Evolutionary conservation across 345 rosid genomes (phyloP).

Genomic region (Euphorbia peplus): DNA sequence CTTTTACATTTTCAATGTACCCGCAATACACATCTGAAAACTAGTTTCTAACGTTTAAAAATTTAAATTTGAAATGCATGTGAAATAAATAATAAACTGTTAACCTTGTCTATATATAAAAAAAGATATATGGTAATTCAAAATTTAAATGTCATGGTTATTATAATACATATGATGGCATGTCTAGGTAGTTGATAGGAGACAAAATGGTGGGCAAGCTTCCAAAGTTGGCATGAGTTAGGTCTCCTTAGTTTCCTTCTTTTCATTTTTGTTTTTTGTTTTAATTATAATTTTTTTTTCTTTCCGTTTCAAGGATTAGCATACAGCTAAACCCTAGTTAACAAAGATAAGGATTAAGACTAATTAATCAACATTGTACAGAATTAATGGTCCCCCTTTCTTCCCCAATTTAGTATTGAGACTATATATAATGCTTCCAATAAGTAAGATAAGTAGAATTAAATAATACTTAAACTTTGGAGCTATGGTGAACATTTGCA

Average conservation of each 20-base stretch:
- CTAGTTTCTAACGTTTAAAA: too few relatives aligned
- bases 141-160: too few relatives aligned
- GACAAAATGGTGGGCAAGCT: slow-evolving; percentile 25
- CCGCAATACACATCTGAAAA: too few relatives aligned
- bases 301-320: background rate
- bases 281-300: background rate
- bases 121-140: too few relatives aligned
- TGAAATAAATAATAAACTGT: too few relatives aligned
- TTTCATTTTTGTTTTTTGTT: slow-evolving; percentile 6
- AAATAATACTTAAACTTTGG: slow-evolving; percentile 27
- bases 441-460: slow-evolving; percentile 24
- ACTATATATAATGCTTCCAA: slow-evolving; percentile 38
- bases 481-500: slow-evolving; percentile 41
- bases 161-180: too few relatives aligned
- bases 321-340: slow-evolving; percentile 17
- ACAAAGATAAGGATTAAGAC: slow-evolving; percentile 8
- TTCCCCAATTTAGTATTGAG: background rate
- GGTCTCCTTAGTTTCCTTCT: slow-evolving; percentile 1
- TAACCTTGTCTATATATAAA: too few relatives aligned
- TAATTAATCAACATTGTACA: slow-evolving; percentile 19
- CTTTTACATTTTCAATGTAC: too few relatives aligned
- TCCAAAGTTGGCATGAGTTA: slow-evolving; percentile 25
- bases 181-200: slow-evolving; percentile 6
- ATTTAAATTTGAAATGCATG: too few relatives aligned
- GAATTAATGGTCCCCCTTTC: slow-evolving; percentile 33